phyloP scores from a whole-genome alignment of 2,329 filamentous ascomycete species.

The Clonostachys rosea region DNA sequence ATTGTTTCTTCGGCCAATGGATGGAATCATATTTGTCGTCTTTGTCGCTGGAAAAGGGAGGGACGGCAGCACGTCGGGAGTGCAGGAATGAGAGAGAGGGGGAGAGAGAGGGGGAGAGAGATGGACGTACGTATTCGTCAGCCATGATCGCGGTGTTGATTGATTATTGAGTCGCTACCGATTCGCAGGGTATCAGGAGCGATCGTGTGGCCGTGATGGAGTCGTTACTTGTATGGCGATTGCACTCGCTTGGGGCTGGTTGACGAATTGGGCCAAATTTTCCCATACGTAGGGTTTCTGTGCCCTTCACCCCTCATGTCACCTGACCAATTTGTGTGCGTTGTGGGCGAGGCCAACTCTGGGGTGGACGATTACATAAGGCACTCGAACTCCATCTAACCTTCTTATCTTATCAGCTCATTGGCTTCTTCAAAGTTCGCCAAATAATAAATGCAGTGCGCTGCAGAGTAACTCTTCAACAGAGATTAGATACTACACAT shows the following conservation, averaged over 20 bases:
- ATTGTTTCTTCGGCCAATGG: slow-evolving; percentile 2
- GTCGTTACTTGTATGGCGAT: slow-evolving; percentile 19
- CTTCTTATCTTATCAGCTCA: no score
- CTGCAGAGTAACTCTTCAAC: no score
- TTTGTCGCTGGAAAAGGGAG: neutral
- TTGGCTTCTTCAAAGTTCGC: no score
- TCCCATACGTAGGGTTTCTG: slow-evolving; percentile 31
- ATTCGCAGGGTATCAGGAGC: slow-evolving; percentile 9
- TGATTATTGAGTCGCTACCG: slow-evolving; percentile 38
- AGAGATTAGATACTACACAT: no score
- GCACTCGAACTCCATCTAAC: no score
- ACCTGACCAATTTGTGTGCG: slow-evolving; percentile 14
- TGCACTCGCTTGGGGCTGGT: slow-evolving; percentile 3
- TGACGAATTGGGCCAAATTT: slow-evolving; percentile 22
- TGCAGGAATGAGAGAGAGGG: slow-evolving; percentile 11
- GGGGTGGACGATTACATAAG: no score
- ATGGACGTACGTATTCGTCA: slow-evolving; percentile 80
- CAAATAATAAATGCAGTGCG: no score
- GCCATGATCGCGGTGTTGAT: slow-evolving; percentile 63
- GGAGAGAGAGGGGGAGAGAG: slow-evolving; percentile 16
- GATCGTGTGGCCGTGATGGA: slow-evolving; percentile 22
- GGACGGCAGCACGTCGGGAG: neutral
- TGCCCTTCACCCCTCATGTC: slow-evolving; percentile 29
- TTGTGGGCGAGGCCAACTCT: no score
- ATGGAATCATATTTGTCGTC: slow-evolving; percentile 1